Conservation (phyloP, 306 rosid species). For the Vachellia pachyceras region DNA sequence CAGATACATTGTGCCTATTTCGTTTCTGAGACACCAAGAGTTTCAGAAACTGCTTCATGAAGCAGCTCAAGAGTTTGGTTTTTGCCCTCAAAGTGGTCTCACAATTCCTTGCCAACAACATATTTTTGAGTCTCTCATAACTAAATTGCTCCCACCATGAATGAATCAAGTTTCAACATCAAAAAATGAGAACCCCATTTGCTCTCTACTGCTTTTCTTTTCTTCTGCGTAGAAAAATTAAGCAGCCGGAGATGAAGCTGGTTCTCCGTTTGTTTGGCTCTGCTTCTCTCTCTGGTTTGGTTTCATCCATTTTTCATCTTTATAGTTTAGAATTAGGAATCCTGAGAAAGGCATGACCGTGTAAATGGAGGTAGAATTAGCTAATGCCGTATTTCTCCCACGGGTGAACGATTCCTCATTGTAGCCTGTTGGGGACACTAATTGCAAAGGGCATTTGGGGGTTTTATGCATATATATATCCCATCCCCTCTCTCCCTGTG, state of each 20-base stretch:
- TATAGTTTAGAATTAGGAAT: neutral
- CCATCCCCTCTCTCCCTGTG: neutral
- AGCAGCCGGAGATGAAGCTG: neutral
- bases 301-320: neutral
- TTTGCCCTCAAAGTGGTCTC: neutral
- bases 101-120: slow-evolving; percentile 13
- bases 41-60: slow-evolving; percentile 2
- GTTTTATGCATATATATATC: no score
- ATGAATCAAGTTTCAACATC: neutral
- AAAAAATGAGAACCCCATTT: neutral
- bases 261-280: neutral
- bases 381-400: neutral
- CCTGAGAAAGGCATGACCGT: neutral
- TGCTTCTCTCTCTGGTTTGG: neutral
- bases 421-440: neutral
- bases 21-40: neutral
- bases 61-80: slow-evolving; percentile 26
- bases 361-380: neutral
- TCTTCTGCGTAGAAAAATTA: neutral
- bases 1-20: slow-evolving; percentile 15
- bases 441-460: neutral
- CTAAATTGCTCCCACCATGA: neutral
- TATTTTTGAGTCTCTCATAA: slow-evolving; percentile 7
- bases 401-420: neutral
- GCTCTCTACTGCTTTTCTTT: neutral